phyloP scores from a whole-genome alignment of 2,329 filamentous ascomycete species.

The Diaporthe caulivora region DNA sequence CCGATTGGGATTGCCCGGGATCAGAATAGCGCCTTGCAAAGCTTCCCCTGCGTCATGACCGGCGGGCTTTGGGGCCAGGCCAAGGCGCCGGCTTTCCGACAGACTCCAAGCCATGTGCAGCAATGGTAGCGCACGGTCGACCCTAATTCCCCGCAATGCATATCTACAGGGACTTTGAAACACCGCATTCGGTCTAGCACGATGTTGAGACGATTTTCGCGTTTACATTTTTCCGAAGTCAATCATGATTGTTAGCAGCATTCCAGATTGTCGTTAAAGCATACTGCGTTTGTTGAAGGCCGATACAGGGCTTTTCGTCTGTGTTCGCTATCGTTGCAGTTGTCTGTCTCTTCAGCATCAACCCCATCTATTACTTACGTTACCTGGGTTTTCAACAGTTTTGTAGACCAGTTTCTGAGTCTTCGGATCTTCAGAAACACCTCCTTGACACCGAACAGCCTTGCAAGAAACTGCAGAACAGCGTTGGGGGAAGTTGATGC shows the following conservation, averaged over 20 bases:
- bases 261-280: no score
- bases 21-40: background rate
- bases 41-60: background rate
- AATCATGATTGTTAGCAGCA: background rate
- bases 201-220: background rate
- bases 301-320: no score
- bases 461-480: background rate
- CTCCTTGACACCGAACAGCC: no score
- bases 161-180: background rate
- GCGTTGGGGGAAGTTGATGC: background rate
- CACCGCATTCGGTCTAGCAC: background rate
- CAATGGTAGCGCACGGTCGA: slow-evolving; percentile 11
- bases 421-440: no score
- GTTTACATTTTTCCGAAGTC: background rate
- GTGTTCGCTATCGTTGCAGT: no score
- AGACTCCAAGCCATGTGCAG: background rate
- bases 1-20: background rate
- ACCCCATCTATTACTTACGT: no score
- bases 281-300: no score
- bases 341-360: no score
- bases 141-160: background rate
- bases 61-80: background rate
- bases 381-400: no score
- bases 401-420: no score
- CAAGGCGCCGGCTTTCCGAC: background rate